These are phyloP conservation scores for Kregervanrija delftensis DNA, from an alignment of 805 yeast genomes.

Conservation along the genomic window DNA sequence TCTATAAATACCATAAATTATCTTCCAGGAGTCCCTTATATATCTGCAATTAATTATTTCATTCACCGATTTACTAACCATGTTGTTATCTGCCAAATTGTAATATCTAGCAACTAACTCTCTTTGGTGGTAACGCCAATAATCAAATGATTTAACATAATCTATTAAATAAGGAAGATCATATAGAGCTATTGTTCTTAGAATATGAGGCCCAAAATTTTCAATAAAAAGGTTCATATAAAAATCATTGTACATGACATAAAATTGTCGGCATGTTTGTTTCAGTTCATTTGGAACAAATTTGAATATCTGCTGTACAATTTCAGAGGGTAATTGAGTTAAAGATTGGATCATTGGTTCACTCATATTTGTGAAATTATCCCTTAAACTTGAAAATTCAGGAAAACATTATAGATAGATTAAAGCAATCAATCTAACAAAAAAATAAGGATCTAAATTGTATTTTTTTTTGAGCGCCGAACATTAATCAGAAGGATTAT, in stretches of 20 bases:
- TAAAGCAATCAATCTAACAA: no score
- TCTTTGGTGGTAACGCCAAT: constrained; percentile 26
- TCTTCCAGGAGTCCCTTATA: constrained; percentile 48
- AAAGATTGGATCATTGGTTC: constrained; percentile 9
- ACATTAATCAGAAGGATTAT: no score
- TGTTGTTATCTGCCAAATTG: constrained; percentile 9
- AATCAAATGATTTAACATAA: constrained; percentile 29
- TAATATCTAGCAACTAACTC: constrained; percentile 18
- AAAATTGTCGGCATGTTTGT: constrained; percentile 30
- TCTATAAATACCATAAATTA: constrained; percentile 42
- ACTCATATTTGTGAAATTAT: neutral
- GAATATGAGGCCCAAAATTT: constrained; percentile 22
- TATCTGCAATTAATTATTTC: constrained; percentile 24
- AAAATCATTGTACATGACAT: constrained; percentile 42
- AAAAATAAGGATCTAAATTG: no score
- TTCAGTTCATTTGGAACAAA: constrained; percentile 25
- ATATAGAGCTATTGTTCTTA: constrained; percentile 17
- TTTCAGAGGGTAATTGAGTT: constrained; percentile 26
- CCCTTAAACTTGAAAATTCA: no score
- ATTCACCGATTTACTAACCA: neutral
- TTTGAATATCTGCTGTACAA: constrained; percentile 18
- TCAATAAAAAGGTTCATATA: constrained; percentile 32
- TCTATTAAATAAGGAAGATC: constrained; percentile 22
- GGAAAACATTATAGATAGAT: no score
- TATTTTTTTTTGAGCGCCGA: no score